These are phyloP conservation scores for Xylaria sp. DNA, from an alignment of 2,329 filamentous ascomycete species.

Conservation along the genomic window DNA sequence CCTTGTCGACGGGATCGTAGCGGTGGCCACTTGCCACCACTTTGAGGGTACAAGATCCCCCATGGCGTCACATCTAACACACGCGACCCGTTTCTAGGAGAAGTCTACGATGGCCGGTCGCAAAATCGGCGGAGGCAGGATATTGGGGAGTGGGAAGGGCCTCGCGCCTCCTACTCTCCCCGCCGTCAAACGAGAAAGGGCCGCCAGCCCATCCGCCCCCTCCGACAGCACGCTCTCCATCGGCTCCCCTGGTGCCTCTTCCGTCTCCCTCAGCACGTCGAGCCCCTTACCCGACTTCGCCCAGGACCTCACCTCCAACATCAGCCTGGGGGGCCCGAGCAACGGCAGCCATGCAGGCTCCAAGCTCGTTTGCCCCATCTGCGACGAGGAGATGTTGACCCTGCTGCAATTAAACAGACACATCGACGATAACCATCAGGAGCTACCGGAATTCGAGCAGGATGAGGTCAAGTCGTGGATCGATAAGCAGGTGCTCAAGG, in stretches of 20 bases:
- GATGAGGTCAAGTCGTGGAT: constrained; percentile 98
- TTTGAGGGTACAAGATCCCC: constrained; percentile 2
- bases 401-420: constrained; percentile 86
- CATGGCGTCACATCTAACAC: constrained; percentile 20
- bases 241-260: constrained; percentile 62
- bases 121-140: constrained; percentile 89
- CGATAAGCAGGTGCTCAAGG: constrained; percentile 89
- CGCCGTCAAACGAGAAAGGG: constrained; percentile 44
- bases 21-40: not conserved
- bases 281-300: constrained; percentile 70
- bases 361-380: constrained; percentile 92
- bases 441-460: constrained; percentile 84
- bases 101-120: constrained; percentile 70
- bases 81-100: constrained; percentile 9
- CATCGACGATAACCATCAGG: constrained; percentile 87
- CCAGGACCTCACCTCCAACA: constrained; percentile 80
- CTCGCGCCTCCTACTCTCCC: constrained; percentile 65
- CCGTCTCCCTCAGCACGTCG: constrained; percentile 39
- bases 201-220: constrained; percentile 54
- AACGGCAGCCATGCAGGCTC: constrained; percentile 61
- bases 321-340: constrained; percentile 65
- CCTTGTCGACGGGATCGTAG: constrained; percentile 8
- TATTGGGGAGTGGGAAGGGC: constrained; percentile 83
- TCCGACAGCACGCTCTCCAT: constrained; percentile 77
- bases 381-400: constrained; percentile 96